phyloP scores from a whole-genome alignment of 139 green algal genomes.

The Medakamo hakoo region DNA sequence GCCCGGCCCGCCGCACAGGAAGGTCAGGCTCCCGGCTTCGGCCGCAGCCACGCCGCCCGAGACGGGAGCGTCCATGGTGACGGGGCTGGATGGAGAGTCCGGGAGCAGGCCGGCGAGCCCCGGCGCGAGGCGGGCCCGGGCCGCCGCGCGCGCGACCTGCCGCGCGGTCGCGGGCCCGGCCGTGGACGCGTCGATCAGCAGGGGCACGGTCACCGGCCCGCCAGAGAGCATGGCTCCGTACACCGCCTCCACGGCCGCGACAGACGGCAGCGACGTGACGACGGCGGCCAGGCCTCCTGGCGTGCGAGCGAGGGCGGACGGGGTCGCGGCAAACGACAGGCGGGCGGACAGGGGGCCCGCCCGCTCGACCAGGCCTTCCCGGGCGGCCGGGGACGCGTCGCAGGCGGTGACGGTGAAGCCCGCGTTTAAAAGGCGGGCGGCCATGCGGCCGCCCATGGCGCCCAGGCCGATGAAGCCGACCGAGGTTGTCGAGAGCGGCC shows the following conservation, averaged over 20 bases:
- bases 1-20: slow-evolving; percentile 23
- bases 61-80: slow-evolving; percentile 31
- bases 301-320: slow-evolving; percentile 1
- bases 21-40: slow-evolving; percentile 27
- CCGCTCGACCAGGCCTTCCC: too few species aligned
- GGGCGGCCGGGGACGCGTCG: too few species aligned
- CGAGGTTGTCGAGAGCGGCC: not conserved
- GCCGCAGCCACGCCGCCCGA: slow-evolving; percentile 24
- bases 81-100: too few species aligned
- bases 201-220: not conserved
- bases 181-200: not conserved
- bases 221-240: not conserved
- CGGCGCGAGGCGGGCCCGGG: slow-evolving; percentile 5
- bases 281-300: too few species aligned
- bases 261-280: not conserved
- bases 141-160: not conserved
- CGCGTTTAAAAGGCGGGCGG: slow-evolving; percentile 11
- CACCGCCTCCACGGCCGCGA: not conserved
- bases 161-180: too few species aligned
- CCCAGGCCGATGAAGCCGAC: slow-evolving; percentile 22
- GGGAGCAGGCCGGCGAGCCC: too few species aligned
- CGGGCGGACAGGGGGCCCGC: too few species aligned
- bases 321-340: too few species aligned
- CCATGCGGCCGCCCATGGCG: slow-evolving; percentile 18
- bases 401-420: too few species aligned